Base-by-base conservation (phyloP, 495 filamentous ascomycete genomes). In the Aspergillus funiculosus region DNA sequence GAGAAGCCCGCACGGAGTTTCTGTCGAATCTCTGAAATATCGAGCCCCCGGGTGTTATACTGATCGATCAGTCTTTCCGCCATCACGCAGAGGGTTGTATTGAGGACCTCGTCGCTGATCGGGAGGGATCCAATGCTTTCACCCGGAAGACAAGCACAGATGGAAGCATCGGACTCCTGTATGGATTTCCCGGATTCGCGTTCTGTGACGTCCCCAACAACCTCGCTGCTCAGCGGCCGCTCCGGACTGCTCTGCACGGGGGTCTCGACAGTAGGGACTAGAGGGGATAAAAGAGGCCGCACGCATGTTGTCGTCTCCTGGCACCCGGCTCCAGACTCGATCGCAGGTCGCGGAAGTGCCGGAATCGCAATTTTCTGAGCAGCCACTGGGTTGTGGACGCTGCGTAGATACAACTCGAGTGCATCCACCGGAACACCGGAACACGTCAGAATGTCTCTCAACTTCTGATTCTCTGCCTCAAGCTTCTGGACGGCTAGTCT, bases 41-140 rank as follows among this genome's bases (percentile, higher is more conserved):
- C 66, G n/a, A 62, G 29, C 0, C 66, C 66, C 6, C 54, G 57
- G 1, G 57, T 64, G 50, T 71, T 73, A 45, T 69, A 70, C 21
- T 67, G 66, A 8, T 52, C 48, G 25, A 73, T 56, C 18, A 71
- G 39, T 20, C 68, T 62, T 37, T 68, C 67, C 1, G 67, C 66
- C 18, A 73, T 68, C 4, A 55, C 58, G 41, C 67, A 71, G 21
- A 73, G 58, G 6, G 69, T 73, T 14, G 64, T 68, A 31, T 69
- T 65, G 5, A 68, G 56, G 25, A 63, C 38, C 37, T 62, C 56
- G 15, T 57, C 55, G 30, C 59, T 58, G 5, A 39, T 50, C 11
- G 58, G 46, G 40, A 39, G 50, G n/a, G 51, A 39, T 20, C 32
- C 39, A n/a, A 19, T 11, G 4, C 10, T 42, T 21, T 57, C 49